A percentile compares a stretch with the other conserved stretches of the same genome.
phyloP scores from a whole-genome alignment of 495 filamentous ascomycete genomes.

The Elaphomyces granulatus region DNA sequence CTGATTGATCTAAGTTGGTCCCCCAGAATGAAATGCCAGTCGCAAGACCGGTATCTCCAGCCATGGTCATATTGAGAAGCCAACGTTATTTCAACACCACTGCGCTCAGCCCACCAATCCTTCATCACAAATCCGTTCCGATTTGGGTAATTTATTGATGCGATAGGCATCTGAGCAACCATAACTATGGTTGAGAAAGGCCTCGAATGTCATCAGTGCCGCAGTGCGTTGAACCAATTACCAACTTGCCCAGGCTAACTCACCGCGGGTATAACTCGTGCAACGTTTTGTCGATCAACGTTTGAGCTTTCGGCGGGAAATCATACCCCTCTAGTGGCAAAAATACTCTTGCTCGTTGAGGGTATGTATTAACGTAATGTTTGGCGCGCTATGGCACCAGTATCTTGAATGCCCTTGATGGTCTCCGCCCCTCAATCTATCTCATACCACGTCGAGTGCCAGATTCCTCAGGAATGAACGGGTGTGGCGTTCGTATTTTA shows the following conservation, averaged over 20 bases:
- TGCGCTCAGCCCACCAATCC: constrained; percentile 80
- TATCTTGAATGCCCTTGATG: constrained; percentile 69
- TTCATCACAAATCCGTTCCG: constrained; percentile 85
- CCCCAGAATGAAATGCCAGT: constrained; percentile 70
- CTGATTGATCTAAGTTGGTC: too few species aligned
- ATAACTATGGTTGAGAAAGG: constrained; percentile 66
- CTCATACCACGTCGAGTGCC: too few species aligned
- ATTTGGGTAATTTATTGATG: constrained; percentile 73
- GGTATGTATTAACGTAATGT: constrained; percentile 68
- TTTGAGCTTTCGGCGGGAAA: constrained; percentile 51
- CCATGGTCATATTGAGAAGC: constrained; percentile 92
- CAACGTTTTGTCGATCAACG: constrained; percentile 83
- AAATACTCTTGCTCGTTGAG: constrained; percentile 70
- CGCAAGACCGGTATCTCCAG: constrained; percentile 68
- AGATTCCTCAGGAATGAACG: too few species aligned
- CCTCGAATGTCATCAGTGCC: constrained; percentile 17
- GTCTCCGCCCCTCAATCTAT: too few species aligned
- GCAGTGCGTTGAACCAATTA: too few species aligned
- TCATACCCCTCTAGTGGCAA: constrained; percentile 52
- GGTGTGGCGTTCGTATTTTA: too few species aligned
- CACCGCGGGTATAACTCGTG: constrained; percentile 89
- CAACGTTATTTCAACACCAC: constrained; percentile 59
- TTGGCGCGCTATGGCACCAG: constrained; percentile 72
- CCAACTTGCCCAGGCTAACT: too few species aligned
- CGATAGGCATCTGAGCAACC: constrained; percentile 56